Evolutionary conservation across 2,329 filamentous ascomycete species (phyloP).

Genomic region (Fusarium euwallaceae): DNA sequence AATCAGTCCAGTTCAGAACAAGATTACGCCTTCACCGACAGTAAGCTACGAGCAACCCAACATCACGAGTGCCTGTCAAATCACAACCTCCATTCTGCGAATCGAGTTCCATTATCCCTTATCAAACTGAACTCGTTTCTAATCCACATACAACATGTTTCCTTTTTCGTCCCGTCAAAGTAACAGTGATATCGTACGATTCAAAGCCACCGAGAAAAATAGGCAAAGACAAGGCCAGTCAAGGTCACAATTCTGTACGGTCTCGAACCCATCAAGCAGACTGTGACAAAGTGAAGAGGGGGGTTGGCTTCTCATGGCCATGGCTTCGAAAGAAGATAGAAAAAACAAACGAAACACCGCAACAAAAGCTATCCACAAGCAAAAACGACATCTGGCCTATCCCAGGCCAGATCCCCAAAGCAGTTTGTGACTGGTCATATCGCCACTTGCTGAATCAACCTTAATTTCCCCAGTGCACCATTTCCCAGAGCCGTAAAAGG

Average conservation of each 20-base stretch:
- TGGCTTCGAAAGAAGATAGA: slow-evolving; percentile 41
- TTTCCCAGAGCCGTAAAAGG: slow-evolving; percentile 42
- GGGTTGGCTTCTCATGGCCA: slow-evolving; percentile 44
- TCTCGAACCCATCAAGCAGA: slow-evolving; percentile 42
- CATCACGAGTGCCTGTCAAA: neutral
- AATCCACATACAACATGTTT: slow-evolving; percentile 20
- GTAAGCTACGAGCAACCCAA: neutral
- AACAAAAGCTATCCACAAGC: slow-evolving; percentile 46
- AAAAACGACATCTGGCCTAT: slow-evolving; percentile 47
- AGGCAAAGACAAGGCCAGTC: slow-evolving; percentile 30
- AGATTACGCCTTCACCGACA: neutral
- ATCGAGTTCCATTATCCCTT: slow-evolving; percentile 10
- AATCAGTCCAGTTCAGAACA: neutral
- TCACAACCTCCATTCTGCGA: neutral
- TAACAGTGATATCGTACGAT: slow-evolving; percentile 29
- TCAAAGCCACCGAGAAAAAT: slow-evolving; percentile 22
- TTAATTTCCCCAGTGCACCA: slow-evolving; percentile 48
- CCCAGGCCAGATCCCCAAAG: slow-evolving; percentile 45
- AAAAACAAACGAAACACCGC: slow-evolving; percentile 31
- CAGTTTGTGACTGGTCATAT: slow-evolving; percentile 50
- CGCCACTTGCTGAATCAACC: slow-evolving; percentile 50
- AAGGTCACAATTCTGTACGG: slow-evolving; percentile 43
- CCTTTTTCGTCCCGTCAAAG: slow-evolving; percentile 4
- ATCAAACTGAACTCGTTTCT: slow-evolving; percentile 37
- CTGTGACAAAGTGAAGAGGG: slow-evolving; percentile 25